Evolutionary conservation across 352 stramenopile genomes (phyloP).

Genomic region (Pythium biforme): DNA sequence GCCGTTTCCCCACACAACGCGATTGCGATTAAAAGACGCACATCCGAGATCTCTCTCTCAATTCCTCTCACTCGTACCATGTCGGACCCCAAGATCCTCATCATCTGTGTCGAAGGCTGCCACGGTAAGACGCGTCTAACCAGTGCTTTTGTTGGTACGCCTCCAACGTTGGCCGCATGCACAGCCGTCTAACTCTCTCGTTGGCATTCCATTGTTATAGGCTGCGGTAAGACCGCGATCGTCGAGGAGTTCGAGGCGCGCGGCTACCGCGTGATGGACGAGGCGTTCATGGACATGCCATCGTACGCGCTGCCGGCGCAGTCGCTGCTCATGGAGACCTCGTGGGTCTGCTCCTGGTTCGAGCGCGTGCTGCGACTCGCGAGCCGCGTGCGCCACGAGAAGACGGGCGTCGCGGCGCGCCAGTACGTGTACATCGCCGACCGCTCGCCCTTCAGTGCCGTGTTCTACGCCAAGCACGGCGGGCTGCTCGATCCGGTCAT

Average conservation of each 20-base stretch:
- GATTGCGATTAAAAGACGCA: conserved; percentile 13
- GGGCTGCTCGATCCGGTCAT: conserved; percentile 81
- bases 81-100: conserved; percentile 62
- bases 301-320: conserved; percentile 84
- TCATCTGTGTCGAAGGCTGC: conserved; percentile 87
- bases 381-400: conserved; percentile 43
- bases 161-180: background rate
- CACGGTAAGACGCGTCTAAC: conserved; percentile 43
- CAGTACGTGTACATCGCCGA: conserved; percentile 79
- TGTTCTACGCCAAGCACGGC: conserved; percentile 78
- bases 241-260: conserved; percentile 71
- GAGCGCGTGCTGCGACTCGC: conserved; percentile 80
- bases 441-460: conserved; percentile 79
- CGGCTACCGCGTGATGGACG: conserved; percentile 80
- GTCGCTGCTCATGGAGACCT: conserved; percentile 89
- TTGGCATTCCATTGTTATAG: conserved; percentile 15
- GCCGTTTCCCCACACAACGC: conserved; percentile 11
- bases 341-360: conserved; percentile 90
- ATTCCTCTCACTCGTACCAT: background rate
- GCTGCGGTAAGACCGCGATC: conserved; percentile 81
- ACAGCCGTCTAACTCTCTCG: background rate
- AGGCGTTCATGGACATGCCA: conserved; percentile 89
- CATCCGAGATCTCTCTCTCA: background rate
- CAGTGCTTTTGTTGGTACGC: too few relatives aligned
- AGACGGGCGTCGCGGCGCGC: conserved; percentile 21